phyloP scores from a whole-genome alignment of 1,284 basidiomycete species.

The Pyrrhoderma lamaoense region DNA sequence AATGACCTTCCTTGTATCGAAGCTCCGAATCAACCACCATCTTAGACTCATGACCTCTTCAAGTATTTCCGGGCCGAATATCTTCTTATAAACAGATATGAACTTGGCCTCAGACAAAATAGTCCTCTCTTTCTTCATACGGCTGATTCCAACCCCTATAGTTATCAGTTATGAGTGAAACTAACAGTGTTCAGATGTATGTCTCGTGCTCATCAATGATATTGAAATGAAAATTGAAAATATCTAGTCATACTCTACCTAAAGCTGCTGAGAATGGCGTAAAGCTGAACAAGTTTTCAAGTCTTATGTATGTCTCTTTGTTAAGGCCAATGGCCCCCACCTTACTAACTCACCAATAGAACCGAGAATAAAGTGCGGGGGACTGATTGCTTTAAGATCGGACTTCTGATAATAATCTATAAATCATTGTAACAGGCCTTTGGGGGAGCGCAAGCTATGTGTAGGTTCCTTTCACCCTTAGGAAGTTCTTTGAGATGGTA shows the following conservation, averaged over 20 bases:
- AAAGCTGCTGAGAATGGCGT: conserved; percentile 16
- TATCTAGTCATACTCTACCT: conserved; percentile 19
- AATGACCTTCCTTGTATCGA: too few relatives aligned
- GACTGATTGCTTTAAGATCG: background rate
- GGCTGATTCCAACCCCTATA: conserved; percentile 27
- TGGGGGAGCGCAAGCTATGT: conserved; percentile 77
- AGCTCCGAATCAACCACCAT: too few relatives aligned
- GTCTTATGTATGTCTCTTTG: conserved; percentile 32
- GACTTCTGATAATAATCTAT: conserved; percentile 25
- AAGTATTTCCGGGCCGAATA: too few relatives aligned
- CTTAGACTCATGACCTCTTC: too few relatives aligned
- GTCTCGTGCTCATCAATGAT: background rate
- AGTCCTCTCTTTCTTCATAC: conserved; percentile 36
- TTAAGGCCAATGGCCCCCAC: background rate
- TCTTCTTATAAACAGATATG: too few relatives aligned
- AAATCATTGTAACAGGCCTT: conserved; percentile 35
- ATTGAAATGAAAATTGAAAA: background rate
- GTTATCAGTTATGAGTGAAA: background rate
- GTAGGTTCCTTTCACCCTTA: conserved; percentile 36
- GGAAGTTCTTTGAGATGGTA: background rate
- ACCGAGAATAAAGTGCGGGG: conserved; percentile 61
- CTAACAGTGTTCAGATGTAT: conserved; percentile 21
- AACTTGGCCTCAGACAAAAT: conserved; percentile 14
- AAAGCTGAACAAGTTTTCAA: conserved; percentile 66
- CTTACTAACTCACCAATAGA: background rate